Conservation (phyloP, 495 filamentous ascomycete species). For the Tuber calosporum region DNA sequence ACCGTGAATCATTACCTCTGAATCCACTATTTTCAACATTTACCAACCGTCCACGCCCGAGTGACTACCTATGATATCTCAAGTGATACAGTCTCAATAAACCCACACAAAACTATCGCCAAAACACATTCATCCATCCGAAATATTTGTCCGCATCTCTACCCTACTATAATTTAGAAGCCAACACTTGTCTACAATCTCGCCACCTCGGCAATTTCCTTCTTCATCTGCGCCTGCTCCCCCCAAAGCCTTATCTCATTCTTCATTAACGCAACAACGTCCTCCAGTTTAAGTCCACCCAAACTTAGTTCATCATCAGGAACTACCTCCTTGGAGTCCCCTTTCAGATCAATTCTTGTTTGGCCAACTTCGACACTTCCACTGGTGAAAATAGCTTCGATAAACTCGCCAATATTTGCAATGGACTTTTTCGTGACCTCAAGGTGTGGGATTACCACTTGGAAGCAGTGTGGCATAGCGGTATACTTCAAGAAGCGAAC, state of each 20-base stretch:
- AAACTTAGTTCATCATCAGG: slow-evolving; percentile 48
- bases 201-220: slow-evolving; percentile 9
- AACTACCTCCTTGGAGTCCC: slow-evolving; percentile 49
- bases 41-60: no score
- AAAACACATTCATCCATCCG: background rate
- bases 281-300: slow-evolving; percentile 48
- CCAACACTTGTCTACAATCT: slow-evolving; percentile 14
- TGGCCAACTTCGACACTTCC: slow-evolving; percentile 40
- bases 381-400: slow-evolving; percentile 46
- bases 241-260: slow-evolving; percentile 47
- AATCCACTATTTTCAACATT: no score
- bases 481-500: slow-evolving; percentile 71
- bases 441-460: slow-evolving; percentile 53
- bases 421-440: slow-evolving; percentile 50
- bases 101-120: background rate
- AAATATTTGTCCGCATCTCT: background rate
- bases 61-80: background rate
- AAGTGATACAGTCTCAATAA: background rate
- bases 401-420: slow-evolving; percentile 54
- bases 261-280: slow-evolving; percentile 50
- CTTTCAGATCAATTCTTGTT: slow-evolving; percentile 53
- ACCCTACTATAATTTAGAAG: background rate
- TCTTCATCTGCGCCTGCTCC: slow-evolving; percentile 39
- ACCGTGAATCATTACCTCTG: no score
- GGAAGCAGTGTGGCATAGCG: slow-evolving; percentile 86